Evolutionary conservation across 2,329 filamentous ascomycete genomes (phyloP), one percentile per base, ranked within the genome.

Genomic region (Lomentospora prolificans): DNA sequence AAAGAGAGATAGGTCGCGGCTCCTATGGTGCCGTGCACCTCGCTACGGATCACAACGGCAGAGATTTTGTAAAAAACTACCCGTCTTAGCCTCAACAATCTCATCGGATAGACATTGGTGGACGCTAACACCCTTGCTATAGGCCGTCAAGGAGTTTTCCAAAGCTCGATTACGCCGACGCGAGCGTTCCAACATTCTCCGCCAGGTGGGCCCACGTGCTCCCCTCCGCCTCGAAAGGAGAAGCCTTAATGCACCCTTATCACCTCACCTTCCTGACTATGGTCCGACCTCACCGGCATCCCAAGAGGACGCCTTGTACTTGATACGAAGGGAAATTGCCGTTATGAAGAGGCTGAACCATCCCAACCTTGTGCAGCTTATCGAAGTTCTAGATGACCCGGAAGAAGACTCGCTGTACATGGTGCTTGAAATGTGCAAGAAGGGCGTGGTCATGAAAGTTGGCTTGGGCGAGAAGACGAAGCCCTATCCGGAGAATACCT

Each of bases 271-370:
- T 17, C 53, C 53, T 3, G 57, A 57, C 19, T 58, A 58, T 52
- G 58, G 59, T 30, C 3, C 25, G 55, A n/a, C n/a, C 27, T 3
- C 33, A 25, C 31, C 12, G 28, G 14, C 28, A 55, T 25, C 50
- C 22, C 57, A 85, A 62, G 75, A 75, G 25, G 82, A 85, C 64
- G 82, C 92, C 0, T 75, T 97, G 10, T 88, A 88, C 64, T 75
- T 97, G 58, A 97, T 99, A 68, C 87, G 90, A 59, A 89, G 96
- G 69, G 94, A 99, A 70, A 94, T 97, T 64, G 94, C 94, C 57
- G 95, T 97, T 66, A 97, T 99, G 91, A 99, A 97, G 76, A 97
- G 97, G 72, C 79, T 97, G 50, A 85, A 96, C 65, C 94, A 99
- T 66, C 86, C 85, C 27, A 99, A 97, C 65, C 75, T 99, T n/a